A percentile compares a stretch with the other conserved stretches of the same genome.
phyloP scores from a whole-genome alignment of 1,139 yeast genomes.

The Kurtzmaniella quercitrusa region DNA sequence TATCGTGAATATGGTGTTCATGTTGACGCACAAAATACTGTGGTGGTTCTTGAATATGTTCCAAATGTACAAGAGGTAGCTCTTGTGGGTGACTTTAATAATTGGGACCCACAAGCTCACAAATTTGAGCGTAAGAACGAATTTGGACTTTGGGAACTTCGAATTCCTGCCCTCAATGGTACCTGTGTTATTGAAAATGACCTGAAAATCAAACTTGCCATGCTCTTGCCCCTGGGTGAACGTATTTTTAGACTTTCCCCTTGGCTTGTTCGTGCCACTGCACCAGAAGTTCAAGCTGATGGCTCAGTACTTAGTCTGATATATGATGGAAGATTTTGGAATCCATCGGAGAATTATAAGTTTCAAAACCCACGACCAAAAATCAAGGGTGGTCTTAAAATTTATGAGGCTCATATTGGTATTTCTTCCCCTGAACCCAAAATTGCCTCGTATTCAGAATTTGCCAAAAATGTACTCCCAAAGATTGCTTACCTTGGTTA shows the following conservation, averaged over 20 bases:
- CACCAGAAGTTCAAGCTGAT: slow-evolving; percentile 45
- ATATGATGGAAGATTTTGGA: slow-evolving; percentile 93
- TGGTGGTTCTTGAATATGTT: slow-evolving; percentile 77
- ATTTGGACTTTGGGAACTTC: slow-evolving; percentile 67
- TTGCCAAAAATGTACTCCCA: slow-evolving; percentile 79
- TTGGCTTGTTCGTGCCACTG: slow-evolving; percentile 83
- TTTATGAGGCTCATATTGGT: slow-evolving; percentile 96
- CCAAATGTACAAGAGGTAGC: slow-evolving; percentile 78
- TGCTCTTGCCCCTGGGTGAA: slow-evolving; percentile 66
- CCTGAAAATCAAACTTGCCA: slow-evolving; percentile 69
- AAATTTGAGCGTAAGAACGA: slow-evolving; percentile 50
- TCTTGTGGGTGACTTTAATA: slow-evolving; percentile 85
- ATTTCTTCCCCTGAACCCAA: slow-evolving; percentile 88
- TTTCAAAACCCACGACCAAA: slow-evolving; percentile 65
- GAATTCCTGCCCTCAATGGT: slow-evolving; percentile 53
- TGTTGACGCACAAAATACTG: slow-evolving; percentile 45
- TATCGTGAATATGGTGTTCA: slow-evolving; percentile 78
- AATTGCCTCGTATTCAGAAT: slow-evolving; percentile 81
- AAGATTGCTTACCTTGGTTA: slow-evolving; percentile 80
- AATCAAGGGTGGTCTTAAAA: slow-evolving; percentile 50
- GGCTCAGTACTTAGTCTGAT: slow-evolving; percentile 18
- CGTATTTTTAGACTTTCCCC: slow-evolving; percentile 81
- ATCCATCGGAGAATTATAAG: slow-evolving; percentile 57
- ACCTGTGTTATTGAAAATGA: slow-evolving; percentile 74
- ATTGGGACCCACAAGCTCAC: slow-evolving; percentile 66